Base-by-base conservation (phyloP, 2,329 filamentous ascomycete species). In the Fusarium secorum region DNA sequence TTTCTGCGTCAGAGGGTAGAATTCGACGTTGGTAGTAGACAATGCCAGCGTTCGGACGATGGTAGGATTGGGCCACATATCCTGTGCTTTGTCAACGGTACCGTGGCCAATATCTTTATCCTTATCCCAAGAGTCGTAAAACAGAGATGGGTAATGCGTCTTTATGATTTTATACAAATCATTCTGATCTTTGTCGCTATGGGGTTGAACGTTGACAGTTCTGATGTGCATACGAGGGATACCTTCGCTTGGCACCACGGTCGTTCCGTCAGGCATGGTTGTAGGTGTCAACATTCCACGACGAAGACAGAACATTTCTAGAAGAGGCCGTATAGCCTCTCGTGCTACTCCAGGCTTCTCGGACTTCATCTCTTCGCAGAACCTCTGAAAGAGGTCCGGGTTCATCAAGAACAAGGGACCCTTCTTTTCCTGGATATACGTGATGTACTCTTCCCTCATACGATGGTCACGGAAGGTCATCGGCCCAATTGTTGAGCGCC, bases 241-340 rank as follows among this genome's bases (percentile, higher is more conserved):
- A 0, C 22, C 32, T 0, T 51, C 18, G 4, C 48, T 0, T 36
- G 48, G 48, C 0, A 26, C 32, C 0, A 51, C 32, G 2, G 9
- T 0, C 0, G 18, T 35, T 0, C 48, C 48, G 4, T 35, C 18
- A 0, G 48, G 48, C 32, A 51, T 51, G 1, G 0, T 35, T 0
- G 32, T 9, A 0, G 48, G 22, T 0, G 22, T 17, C 4, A 51
- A 6, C 48, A 51, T 51, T 1, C 48, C 32, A 0, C 48, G 48
- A 1, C 22, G 48, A 15, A 51, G 48, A 51, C 48, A 36, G 2
- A 51, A 26, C 22, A 51, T 36, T 20, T 36, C 22, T 0, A 51
- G 3, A 3, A 51, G 48, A 2, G 32, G 30, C 4, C 9, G 22
- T 5, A 51, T 36, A 0, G 32, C 48, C 0, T 11, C 0, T 15